A percentile compares a stretch with the other conserved stretches of the same genome.
phyloP scores from a whole-genome alignment of 352 stramenopile species.

The Bremia lactucae region DNA sequence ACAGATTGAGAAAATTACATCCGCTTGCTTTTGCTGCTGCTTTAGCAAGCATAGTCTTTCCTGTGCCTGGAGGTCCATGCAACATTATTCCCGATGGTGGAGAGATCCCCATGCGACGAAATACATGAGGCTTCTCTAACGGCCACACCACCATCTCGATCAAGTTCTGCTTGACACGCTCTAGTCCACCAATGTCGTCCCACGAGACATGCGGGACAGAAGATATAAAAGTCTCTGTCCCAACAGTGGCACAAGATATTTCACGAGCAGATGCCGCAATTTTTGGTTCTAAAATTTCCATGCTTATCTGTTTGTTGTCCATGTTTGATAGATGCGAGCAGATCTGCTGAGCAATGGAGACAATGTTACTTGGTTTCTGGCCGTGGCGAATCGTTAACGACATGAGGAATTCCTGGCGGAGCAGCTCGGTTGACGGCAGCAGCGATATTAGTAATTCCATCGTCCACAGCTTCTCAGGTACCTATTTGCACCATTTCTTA shows the following conservation, averaged over 20 bases:
- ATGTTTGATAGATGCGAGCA: conserved; percentile 5
- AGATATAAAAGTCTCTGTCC: conserved; percentile 25
- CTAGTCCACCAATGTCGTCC: conserved; percentile 64
- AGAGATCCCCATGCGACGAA: conserved; percentile 69
- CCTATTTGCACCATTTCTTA: conserved; percentile 15
- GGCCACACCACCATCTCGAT: conserved; percentile 84
- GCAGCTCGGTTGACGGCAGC: conserved; percentile 16
- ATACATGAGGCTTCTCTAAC: conserved; percentile 68
- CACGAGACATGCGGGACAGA: conserved; percentile 56
- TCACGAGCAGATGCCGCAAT: conserved; percentile 37
- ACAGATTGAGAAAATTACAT: conserved; percentile 80
- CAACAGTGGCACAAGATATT: conserved; percentile 28
- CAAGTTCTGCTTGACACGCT: conserved; percentile 61
- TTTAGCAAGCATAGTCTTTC: conserved; percentile 84
- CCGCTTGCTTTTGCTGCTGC: conserved; percentile 57
- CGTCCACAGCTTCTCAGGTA: conserved; percentile 52
- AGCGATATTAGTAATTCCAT: conserved; percentile 33
- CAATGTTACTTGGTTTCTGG: conserved; percentile 67
- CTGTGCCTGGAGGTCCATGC: conserved; percentile 68
- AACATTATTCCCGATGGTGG: conserved; percentile 69
- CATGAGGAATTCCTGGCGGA: conserved; percentile 39
- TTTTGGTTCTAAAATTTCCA: conserved; percentile 23
- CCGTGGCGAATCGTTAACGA: conserved; percentile 62
- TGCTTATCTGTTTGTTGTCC: conserved; percentile 1
- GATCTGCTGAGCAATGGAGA: conserved; percentile 41